Evolutionary conservation across 2,329 filamentous ascomycete species (phyloP).

Genomic region (Pseudocercospora ulei): DNA sequence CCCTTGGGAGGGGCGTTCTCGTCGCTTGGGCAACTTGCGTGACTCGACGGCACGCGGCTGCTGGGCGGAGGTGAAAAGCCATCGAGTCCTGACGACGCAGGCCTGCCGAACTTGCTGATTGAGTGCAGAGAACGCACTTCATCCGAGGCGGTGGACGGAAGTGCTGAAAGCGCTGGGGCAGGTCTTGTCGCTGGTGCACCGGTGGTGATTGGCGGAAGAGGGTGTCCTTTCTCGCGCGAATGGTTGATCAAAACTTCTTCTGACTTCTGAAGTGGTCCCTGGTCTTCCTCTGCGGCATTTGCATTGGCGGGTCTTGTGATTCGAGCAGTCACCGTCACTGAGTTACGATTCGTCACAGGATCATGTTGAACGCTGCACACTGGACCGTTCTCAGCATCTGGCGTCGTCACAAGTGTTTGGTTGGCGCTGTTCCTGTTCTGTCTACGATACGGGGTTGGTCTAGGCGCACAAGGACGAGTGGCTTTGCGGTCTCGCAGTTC

Average conservation of each 20-base stretch:
- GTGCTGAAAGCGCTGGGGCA: conserved; percentile 19
- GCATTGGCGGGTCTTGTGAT: conserved; percentile 56
- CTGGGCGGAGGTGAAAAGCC: conserved; percentile 19
- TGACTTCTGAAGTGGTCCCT: conserved; percentile 42
- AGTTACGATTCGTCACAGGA: conserved; percentile 49
- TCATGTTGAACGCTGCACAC: conserved; percentile 38
- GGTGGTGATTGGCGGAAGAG: conserved; percentile 1
- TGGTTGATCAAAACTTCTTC: conserved; percentile 56
- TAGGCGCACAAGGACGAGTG: conserved; percentile 16
- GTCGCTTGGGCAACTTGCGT: conserved; percentile 32
- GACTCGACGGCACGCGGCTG: conserved; percentile 17
- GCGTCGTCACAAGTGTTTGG: conserved; percentile 12
- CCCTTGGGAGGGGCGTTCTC: conserved; percentile 39
- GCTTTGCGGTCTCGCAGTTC: conserved; percentile 13
- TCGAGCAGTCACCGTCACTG: conserved; percentile 77
- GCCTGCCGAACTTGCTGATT: conserved; percentile 13
- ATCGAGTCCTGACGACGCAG: conserved; percentile 13
- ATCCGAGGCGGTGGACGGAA: conserved; percentile 17
- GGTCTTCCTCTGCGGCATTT: conserved; percentile 35
- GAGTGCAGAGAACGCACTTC: conserved; percentile 23
- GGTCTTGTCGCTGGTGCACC: conserved; percentile 10
- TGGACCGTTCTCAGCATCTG: conserved; percentile 28
- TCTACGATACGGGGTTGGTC: conserved; percentile 20
- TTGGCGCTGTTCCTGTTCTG: conserved; percentile 20
- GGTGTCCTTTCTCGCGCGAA: conserved; percentile 22